phyloP scores from a whole-genome alignment of 495 filamentous ascomycete genomes.

The Lophiostoma macrostomum region DNA sequence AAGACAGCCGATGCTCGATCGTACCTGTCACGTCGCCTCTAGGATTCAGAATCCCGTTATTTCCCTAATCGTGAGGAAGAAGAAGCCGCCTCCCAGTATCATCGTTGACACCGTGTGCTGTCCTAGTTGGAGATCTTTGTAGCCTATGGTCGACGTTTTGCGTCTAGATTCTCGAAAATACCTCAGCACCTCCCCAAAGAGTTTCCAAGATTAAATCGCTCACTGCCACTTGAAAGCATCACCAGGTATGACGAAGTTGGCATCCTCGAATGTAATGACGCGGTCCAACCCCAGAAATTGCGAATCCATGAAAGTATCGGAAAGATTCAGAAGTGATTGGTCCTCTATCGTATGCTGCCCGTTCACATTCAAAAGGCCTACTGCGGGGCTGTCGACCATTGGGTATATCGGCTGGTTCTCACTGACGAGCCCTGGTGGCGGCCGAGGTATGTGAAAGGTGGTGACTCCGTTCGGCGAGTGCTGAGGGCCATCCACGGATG shows the following conservation, averaged over 20 bases:
- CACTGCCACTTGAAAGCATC: conserved; percentile 10
- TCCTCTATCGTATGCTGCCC: conserved; percentile 2
- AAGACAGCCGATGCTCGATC: too few species aligned
- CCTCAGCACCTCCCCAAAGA: too few species aligned
- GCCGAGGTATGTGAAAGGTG: not conserved
- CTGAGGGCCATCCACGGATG: not conserved
- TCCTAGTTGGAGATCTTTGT: too few species aligned
- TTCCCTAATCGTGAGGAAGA: too few species aligned
- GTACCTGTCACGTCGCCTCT: too few species aligned
- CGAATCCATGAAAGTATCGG: conserved; percentile 9
- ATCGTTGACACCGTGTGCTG: too few species aligned
- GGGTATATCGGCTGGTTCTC: not conserved
- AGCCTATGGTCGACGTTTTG: too few species aligned
- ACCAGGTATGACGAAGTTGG: conserved; percentile 7
- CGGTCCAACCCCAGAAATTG: conserved; percentile 10
- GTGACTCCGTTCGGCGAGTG: not conserved
- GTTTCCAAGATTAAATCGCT: too few species aligned
- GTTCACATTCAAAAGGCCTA: not conserved
- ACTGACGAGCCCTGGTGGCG: not conserved
- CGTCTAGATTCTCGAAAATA: too few species aligned
- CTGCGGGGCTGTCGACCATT: not conserved
- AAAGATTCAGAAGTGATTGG: conserved; percentile 2
- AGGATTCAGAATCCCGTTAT: too few species aligned
- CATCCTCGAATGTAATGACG: conserved; percentile 17
- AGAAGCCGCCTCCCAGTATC: too few species aligned